phyloP scores from a whole-genome alignment of 306 rosid genomes.

The Castanea sativa region DNA sequence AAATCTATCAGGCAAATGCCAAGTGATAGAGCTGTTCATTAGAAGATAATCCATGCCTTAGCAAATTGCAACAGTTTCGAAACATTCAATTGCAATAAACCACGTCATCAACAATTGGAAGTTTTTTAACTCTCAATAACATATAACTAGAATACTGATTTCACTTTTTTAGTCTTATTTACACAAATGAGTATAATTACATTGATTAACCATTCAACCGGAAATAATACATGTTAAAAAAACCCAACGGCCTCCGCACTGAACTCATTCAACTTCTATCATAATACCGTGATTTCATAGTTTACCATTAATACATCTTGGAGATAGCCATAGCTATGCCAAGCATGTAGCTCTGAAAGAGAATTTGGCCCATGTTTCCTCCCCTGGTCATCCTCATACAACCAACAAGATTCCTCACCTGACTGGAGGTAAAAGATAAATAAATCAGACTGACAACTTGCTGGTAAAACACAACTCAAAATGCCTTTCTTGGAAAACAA shows the following conservation, averaged over 20 bases:
- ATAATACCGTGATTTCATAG: constrained; percentile 6
- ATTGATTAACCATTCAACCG: not conserved
- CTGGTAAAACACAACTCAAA: constrained; percentile 3
- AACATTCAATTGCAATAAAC: not conserved
- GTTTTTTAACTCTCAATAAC: not conserved
- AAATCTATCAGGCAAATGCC: not conserved
- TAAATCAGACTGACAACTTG: constrained; percentile 5
- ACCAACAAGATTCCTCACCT: constrained; percentile 69
- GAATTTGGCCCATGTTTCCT: constrained; percentile 81
- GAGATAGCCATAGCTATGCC: constrained; percentile 76
- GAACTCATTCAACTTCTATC: constrained; percentile 8
- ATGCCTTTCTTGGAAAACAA: not conserved
- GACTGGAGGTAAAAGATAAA: constrained; percentile 38
- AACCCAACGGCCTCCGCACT: not conserved
- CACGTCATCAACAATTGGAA: not conserved
- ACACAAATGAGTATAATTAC: not conserved
- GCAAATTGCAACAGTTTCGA: not conserved
- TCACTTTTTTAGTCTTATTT: not conserved
- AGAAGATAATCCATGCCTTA: not conserved
- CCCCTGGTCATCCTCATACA: constrained; percentile 70
- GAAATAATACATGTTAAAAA: not conserved
- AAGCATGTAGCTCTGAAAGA: constrained; percentile 61
- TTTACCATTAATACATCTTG: constrained; percentile 71
- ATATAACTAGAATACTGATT: not conserved
- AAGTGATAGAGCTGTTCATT: not conserved